Evolutionary conservation across 306 rosid species (phyloP).

Genomic region (Citrullus mucosospermus): DNA sequence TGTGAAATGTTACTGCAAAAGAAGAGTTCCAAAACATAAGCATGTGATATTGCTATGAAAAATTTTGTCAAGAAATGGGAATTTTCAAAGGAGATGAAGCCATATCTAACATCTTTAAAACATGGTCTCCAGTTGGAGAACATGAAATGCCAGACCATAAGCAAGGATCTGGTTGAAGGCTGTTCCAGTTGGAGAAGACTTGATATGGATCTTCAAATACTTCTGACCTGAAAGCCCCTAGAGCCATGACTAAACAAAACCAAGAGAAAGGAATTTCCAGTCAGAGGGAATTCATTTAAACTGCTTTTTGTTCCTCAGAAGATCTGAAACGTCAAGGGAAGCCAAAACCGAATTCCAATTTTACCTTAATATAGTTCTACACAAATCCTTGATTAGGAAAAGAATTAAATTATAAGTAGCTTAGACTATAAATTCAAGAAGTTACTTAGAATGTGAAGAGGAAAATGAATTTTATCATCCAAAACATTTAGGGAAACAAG

Average conservation of each 20-base stretch:
- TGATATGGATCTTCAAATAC: constrained; percentile 66
- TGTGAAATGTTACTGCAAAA: constrained; percentile 71
- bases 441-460: background rate
- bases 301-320: background rate
- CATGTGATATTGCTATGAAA: background rate
- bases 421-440: background rate
- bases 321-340: background rate
- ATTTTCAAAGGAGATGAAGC: background rate
- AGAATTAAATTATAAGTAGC: background rate
- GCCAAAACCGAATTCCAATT: background rate
- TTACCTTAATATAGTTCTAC: background rate
- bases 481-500: background rate
- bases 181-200: constrained; percentile 62
- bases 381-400: background rate
- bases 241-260: constrained; percentile 45
- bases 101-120: constrained; percentile 60
- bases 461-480: background rate
- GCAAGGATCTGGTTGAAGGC: constrained; percentile 66
- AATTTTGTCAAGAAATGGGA: background rate
- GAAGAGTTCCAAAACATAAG: background rate
- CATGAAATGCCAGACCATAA: constrained; percentile 70
- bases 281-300: background rate
- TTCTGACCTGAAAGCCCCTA: constrained; percentile 53
- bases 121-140: constrained; percentile 48
- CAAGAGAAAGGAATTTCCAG: background rate